Conservation (phyloP, 192 early-diverging fungal species). For the Ambispora gerdemannii region DNA sequence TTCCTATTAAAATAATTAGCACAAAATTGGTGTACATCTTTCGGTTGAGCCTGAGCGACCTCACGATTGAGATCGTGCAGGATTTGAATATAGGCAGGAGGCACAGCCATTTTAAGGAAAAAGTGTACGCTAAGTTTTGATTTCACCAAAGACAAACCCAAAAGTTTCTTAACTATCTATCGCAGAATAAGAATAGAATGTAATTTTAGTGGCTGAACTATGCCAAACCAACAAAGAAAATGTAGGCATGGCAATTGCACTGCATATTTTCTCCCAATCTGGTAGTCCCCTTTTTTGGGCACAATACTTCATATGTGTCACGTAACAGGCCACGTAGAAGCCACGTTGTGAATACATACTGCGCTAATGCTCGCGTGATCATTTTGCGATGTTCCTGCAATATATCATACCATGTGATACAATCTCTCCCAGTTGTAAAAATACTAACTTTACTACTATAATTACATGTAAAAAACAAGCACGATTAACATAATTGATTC, state of each 20-base stretch:
- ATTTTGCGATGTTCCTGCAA: too few relatives aligned
- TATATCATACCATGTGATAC: too few relatives aligned
- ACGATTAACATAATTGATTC: too few relatives aligned
- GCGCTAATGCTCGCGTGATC: too few relatives aligned
- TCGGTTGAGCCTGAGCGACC: conserved; percentile 71
- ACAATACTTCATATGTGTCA: neutral
- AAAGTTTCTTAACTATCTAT: neutral
- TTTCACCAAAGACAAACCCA: neutral
- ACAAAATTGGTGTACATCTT: conserved; percentile 91
- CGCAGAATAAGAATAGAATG: neutral
- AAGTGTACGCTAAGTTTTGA: neutral
- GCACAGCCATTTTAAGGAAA: conserved; percentile 2
- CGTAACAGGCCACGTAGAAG: neutral
- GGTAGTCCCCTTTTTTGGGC: neutral
- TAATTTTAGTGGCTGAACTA: neutral
- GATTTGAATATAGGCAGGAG: conserved; percentile 55
- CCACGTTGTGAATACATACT: neutral
- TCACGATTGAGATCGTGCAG: conserved; percentile 82
- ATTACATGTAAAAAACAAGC: too few relatives aligned
- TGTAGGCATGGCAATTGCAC: neutral
- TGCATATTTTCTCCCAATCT: neutral
- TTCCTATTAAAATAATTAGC: conserved; percentile 86
- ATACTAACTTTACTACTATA: too few relatives aligned
- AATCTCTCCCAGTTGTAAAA: too few relatives aligned
- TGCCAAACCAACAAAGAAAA: neutral